A percentile compares a stretch with the other conserved stretches of the same genome.
These are phyloP conservation scores for Lachnellula willkommii DNA, from an alignment of 2,329 filamentous ascomycete genomes.

Conservation along the genomic window DNA sequence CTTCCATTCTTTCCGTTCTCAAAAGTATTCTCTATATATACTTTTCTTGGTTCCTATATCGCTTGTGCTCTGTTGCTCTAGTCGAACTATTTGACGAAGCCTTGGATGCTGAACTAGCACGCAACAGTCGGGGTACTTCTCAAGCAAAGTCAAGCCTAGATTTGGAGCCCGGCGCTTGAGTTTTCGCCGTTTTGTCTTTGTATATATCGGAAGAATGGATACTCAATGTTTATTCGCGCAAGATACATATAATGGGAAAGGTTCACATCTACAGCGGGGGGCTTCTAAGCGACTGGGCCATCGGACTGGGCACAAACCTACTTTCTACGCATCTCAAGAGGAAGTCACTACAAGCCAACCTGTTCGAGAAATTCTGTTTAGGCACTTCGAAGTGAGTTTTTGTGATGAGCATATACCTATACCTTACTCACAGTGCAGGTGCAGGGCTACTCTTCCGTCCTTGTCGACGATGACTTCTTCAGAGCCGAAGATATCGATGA, in stretches of 20 bases:
- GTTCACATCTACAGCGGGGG: background rate
- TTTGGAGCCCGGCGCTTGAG: too few species aligned
- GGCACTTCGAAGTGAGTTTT: background rate
- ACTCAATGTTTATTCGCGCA: background rate
- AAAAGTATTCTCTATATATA: too few species aligned
- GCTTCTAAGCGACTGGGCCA: background rate
- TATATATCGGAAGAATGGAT: background rate
- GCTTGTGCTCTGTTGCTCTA: too few species aligned
- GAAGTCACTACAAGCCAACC: background rate
- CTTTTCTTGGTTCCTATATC: too few species aligned
- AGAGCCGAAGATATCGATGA: background rate
- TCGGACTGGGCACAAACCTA: background rate
- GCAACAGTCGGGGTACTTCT: too few species aligned
- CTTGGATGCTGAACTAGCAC: too few species aligned
- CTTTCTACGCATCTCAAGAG: background rate
- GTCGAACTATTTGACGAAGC: too few species aligned
- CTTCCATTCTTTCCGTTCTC: too few species aligned
- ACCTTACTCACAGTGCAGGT: background rate
- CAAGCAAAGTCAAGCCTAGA: too few species aligned
- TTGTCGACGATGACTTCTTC: background rate
- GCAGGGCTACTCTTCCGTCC: background rate
- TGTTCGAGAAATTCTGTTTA: background rate
- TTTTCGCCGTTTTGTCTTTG: background rate
- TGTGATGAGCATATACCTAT: background rate
- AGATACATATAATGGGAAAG: background rate